Conservation (phyloP, 495 filamentous ascomycete species). For the Massariosphaeria phaeospora region DNA sequence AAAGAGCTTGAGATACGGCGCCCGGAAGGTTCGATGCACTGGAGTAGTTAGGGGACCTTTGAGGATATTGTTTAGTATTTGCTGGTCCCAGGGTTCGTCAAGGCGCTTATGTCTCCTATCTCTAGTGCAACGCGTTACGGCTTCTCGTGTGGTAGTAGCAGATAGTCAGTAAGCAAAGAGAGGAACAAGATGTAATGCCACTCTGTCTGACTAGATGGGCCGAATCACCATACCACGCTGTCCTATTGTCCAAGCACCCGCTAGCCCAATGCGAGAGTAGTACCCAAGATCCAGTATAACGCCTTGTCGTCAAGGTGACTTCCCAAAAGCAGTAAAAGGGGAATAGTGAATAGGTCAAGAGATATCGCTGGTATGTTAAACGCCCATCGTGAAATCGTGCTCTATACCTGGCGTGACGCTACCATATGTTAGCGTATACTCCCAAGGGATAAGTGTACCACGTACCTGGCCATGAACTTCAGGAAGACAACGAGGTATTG, state of each 20-base stretch:
- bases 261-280: not conserved
- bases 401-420: slow-evolving; percentile 93
- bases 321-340: not conserved
- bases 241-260: slow-evolving; percentile 2
- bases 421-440: slow-evolving; percentile 7
- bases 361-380: slow-evolving; percentile 45
- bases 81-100: not conserved
- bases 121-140: not conserved
- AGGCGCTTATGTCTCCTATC: not conserved
- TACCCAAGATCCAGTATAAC: not conserved
- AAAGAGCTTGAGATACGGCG: slow-evolving; percentile 23
- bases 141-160: not conserved
- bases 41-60: slow-evolving; percentile 1
- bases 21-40: slow-evolving; percentile 25
- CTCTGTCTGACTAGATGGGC: not conserved
- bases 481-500: slow-evolving; percentile 97
- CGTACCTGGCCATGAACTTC: slow-evolving; percentile 83
- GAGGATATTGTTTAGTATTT: not conserved
- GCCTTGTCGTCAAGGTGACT: too few species aligned
- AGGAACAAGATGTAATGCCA: not conserved
- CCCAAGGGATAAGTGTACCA: not conserved
- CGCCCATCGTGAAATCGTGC: slow-evolving; percentile 97
- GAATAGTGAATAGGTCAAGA: not conserved
- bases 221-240: not conserved
- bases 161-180: too few species aligned